Conservation (phyloP, 1,139 yeast genomes). For the Suhomyces ambrosiae region DNA sequence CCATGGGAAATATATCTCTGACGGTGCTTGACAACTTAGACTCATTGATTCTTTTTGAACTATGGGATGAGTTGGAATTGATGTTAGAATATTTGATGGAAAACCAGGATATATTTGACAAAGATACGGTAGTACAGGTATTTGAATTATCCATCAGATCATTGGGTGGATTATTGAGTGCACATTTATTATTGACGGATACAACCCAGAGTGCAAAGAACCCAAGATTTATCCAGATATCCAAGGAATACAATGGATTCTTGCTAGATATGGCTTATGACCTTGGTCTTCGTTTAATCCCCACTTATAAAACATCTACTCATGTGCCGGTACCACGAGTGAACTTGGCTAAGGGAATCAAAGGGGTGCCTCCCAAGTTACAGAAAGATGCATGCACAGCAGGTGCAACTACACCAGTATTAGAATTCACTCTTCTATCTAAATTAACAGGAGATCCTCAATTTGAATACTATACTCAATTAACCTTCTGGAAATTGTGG, state of each 20-base stretch:
- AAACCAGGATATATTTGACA: slow-evolving; percentile 49
- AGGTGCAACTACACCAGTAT: slow-evolving; percentile 80
- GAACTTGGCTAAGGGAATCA: slow-evolving; percentile 57
- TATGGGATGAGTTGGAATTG: slow-evolving; percentile 53
- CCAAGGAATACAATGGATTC: slow-evolving; percentile 63
- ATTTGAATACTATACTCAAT: slow-evolving; percentile 63
- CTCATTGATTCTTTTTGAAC: slow-evolving; percentile 72
- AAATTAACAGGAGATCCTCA: slow-evolving; percentile 70
- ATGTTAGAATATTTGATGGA: slow-evolving; percentile 51
- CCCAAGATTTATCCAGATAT: slow-evolving; percentile 20
- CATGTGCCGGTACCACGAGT: slow-evolving; percentile 76
- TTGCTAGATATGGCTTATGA: slow-evolving; percentile 69
- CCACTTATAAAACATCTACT: slow-evolving; percentile 63
- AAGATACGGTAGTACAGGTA: slow-evolving; percentile 76
- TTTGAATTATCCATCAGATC: slow-evolving; percentile 83
- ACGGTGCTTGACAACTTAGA: slow-evolving; percentile 81
- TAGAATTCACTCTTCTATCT: slow-evolving; percentile 77
- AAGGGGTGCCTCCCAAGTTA: slow-evolving; percentile 39
- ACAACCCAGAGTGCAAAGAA: slow-evolving; percentile 29
- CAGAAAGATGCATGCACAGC: slow-evolving; percentile 78
- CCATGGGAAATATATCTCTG: slow-evolving; percentile 78
- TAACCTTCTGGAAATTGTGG: slow-evolving; percentile 76
- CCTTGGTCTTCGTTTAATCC: slow-evolving; percentile 65
- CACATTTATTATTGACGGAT: slow-evolving; percentile 69
- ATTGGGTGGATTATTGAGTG: slow-evolving; percentile 75